phyloP scores from a whole-genome alignment of 78 protist species.

The Isochrysis galbana region DNA sequence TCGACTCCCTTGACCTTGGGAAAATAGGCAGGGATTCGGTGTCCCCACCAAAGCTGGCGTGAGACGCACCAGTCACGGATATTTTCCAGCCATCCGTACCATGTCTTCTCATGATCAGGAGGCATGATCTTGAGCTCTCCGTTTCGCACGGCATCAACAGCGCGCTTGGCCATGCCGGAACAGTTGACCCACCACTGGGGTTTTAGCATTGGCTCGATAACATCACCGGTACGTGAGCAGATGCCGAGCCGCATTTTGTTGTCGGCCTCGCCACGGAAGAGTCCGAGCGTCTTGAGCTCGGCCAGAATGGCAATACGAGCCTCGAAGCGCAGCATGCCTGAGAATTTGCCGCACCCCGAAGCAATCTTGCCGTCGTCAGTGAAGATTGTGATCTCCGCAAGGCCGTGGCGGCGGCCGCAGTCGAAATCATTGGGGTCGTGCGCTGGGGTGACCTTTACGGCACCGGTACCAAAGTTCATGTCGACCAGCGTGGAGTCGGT shows the following conservation, averaged over 20 bases:
- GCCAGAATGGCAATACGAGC: slow-evolving; percentile 18
- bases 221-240: slow-evolving; percentile 38
- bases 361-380: slow-evolving; percentile 2
- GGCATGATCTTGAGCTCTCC: slow-evolving; percentile 79
- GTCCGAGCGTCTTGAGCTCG: slow-evolving; percentile 25
- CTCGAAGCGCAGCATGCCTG: slow-evolving; percentile 53
- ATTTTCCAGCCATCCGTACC: slow-evolving; percentile 73
- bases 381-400: slow-evolving; percentile 61
- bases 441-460: slow-evolving; percentile 87
- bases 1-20: slow-evolving; percentile 34
- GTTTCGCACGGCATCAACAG: slow-evolving; percentile 32
- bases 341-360: slow-evolving; percentile 13
- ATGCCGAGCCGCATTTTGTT: not conserved
- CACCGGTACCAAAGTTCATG: slow-evolving; percentile 70
- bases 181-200: slow-evolving; percentile 94
- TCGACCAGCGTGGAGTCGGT: slow-evolving; percentile 88
- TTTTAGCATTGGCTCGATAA: slow-evolving; percentile 81
- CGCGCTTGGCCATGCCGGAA: slow-evolving; percentile 54
- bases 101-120: slow-evolving; percentile 41
- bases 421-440: slow-evolving; percentile 98
- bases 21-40: slow-evolving; percentile 97
- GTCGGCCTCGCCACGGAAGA: slow-evolving; percentile 28
- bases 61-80: slow-evolving; percentile 92
- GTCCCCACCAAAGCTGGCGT: slow-evolving; percentile 99
- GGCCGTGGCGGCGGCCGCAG: slow-evolving; percentile 88